Evolutionary conservation across 2,329 filamentous ascomycete species (phyloP).

Genomic region (Aspergillus novoparasiticus): DNA sequence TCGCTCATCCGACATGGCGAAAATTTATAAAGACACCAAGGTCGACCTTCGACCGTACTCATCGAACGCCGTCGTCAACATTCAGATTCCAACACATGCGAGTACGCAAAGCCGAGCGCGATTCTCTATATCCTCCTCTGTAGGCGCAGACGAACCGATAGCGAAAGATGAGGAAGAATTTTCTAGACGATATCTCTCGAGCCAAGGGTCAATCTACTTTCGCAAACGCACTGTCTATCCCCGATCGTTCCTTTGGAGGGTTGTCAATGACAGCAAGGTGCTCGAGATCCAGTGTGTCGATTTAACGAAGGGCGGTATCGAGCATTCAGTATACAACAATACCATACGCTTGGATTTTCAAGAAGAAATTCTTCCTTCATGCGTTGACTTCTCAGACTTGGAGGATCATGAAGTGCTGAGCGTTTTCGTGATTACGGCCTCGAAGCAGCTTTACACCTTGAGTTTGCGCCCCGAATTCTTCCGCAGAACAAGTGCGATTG

Average conservation of each 20-base stretch:
- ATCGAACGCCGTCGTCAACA: conserved; percentile 68
- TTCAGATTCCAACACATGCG: conserved; percentile 61
- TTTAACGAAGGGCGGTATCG: conserved; percentile 68
- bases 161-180: conserved; percentile 69
- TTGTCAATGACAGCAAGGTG: conserved; percentile 76
- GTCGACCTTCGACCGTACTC: conserved; percentile 77
- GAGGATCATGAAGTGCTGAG: conserved; percentile 75
- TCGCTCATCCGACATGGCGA: conserved; percentile 57
- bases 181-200: conserved; percentile 71
- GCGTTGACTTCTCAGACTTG: conserved; percentile 80
- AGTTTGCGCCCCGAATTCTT: conserved; percentile 84
- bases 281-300: conserved; percentile 85
- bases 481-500: conserved; percentile 66
- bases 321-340: conserved; percentile 68
- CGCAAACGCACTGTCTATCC: conserved; percentile 74
- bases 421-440: conserved; percentile 76
- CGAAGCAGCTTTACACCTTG: conserved; percentile 81
- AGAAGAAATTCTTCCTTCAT: conserved; percentile 71
- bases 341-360: conserved; percentile 78
- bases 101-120: conserved; percentile 49
- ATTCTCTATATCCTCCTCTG: conserved; percentile 50
- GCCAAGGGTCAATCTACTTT: conserved; percentile 81
- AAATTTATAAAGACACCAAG: conserved; percentile 83
- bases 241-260: conserved; percentile 86
- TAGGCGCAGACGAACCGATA: conserved; percentile 41